Evolutionary conservation across 768 basidiomycete species (phyloP).

Genomic region (Wakefieldia striispora): DNA sequence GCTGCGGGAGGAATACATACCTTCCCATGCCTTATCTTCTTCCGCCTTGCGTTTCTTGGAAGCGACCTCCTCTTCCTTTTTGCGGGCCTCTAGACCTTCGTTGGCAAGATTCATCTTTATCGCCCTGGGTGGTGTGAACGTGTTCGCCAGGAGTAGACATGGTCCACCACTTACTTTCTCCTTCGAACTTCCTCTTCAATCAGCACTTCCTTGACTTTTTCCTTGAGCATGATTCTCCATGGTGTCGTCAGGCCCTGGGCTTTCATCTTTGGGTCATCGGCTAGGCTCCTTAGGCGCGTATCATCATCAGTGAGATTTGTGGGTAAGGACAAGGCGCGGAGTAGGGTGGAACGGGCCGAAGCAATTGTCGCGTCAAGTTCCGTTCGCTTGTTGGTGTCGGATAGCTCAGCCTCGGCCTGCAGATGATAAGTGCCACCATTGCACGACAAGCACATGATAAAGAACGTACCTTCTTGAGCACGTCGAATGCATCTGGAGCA

Average conservation of each 20-base stretch:
- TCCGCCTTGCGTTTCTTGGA: constrained; percentile 83
- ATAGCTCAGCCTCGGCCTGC: constrained; percentile 83
- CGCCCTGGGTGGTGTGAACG: constrained; percentile 49
- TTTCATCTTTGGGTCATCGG: constrained; percentile 35
- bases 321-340: constrained; percentile 64
- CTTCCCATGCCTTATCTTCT: constrained; percentile 88
- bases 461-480: constrained; percentile 79
- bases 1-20: constrained; percentile 36
- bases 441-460: not conserved
- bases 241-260: constrained; percentile 44
- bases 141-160: not conserved
- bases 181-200: constrained; percentile 89
- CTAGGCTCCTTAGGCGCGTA: constrained; percentile 47
- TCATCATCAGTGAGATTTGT: constrained; percentile 58
- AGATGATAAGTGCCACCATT: not conserved
- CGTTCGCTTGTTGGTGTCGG: constrained; percentile 74
- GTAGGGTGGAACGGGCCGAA: constrained; percentile 66
- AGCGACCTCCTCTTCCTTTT: constrained; percentile 83
- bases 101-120: constrained; percentile 90
- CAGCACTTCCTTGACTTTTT: constrained; percentile 77
- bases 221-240: constrained; percentile 64
- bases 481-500: constrained; percentile 90
- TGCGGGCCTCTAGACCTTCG: constrained; percentile 88
- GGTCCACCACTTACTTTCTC: constrained; percentile 58
- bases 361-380: constrained; percentile 78